phyloP scores from a whole-genome alignment of 2,329 filamentous ascomycete genomes.

The Pestalotiopsis sp. region DNA sequence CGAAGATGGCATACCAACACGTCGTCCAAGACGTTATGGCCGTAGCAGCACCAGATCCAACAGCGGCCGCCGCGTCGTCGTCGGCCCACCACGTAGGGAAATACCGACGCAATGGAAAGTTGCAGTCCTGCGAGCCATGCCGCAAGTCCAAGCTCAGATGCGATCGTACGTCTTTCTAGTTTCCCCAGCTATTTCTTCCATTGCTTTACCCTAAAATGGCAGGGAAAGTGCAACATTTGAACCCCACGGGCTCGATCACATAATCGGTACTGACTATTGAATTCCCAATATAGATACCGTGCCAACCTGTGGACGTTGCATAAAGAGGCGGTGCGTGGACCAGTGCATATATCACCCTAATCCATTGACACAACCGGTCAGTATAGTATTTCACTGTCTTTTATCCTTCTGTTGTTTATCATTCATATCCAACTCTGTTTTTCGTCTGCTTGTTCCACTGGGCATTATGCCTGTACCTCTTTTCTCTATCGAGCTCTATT shows the following conservation, averaged over 20 bases:
- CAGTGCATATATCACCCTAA: constrained; percentile 10
- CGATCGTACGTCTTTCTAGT: neutral
- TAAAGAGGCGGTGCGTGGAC: constrained; percentile 8
- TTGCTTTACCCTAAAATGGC: neutral
- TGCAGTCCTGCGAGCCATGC: constrained; percentile 9
- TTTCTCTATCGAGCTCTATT: neutral
- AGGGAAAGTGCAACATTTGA: neutral
- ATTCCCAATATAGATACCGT: constrained; percentile 11
- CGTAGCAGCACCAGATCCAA: neutral
- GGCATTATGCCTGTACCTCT: neutral
- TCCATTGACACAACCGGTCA: constrained; percentile 10
- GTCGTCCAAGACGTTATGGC: neutral
- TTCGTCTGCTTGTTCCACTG: neutral
- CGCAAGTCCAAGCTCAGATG: constrained; percentile 10
- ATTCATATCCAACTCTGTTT: neutral
- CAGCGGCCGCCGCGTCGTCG: neutral
- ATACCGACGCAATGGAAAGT: constrained; percentile 11
- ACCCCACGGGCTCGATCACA: neutral
- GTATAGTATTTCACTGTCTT: neutral
- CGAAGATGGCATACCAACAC: neutral
- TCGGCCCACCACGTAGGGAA: constrained; percentile 2
- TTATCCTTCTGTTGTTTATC: neutral
- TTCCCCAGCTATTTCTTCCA: neutral
- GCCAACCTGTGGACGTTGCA: constrained; percentile 8
- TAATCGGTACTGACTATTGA: neutral